Base-by-base conservation (phyloP, 192 early-diverging fungal genomes). In the Gonapodya prolifera region DNA sequence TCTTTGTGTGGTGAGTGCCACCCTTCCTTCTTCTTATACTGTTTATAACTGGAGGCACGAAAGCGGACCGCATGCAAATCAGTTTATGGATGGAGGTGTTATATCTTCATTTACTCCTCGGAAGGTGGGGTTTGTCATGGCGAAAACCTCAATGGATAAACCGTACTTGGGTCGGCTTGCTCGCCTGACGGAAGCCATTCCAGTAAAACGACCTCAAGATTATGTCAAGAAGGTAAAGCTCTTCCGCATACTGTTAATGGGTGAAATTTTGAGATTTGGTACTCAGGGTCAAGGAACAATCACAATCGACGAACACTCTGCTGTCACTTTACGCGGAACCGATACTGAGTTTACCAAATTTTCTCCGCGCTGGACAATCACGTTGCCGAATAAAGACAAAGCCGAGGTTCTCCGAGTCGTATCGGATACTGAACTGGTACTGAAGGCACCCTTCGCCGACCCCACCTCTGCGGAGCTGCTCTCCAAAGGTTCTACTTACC, bases 71-170 rank as follows among this genome's bases (percentile, higher is more conserved):
- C 83, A 86, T 80, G 82, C 84, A 17, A 81, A 85, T 77, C 84
- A 94, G 90, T 98, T 99, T 86, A 91, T 99, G 34, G 97, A 99
- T 83, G 95, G 96, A 1, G 77, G 96, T 35, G 91, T 97, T 77
- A 83, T 99, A 17, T 90, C 97, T 79, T 89, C 87, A 74, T 91
- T 94, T 77, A 93, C 92, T 69, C 83, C 87, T 31, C 86, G 96
- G 45, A 69, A 79, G 18, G 80, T 82, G n/a, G 82, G 83, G 0
- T 82, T 82, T 74, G 78, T 85, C 34, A 77, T 77, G n/a, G 80
- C 61, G 30, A 70, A 17, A 2, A 32, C 1, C 17, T 70, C 76
- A 45, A 34, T 79, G 16, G 77, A 76, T 2, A 36, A 16, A 2
- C 33, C 31, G 77, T 35, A 73, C 34, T 33, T 34, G 45, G 34